phyloP scores from a whole-genome alignment of 805 yeast species.

The Candida argentea region DNA sequence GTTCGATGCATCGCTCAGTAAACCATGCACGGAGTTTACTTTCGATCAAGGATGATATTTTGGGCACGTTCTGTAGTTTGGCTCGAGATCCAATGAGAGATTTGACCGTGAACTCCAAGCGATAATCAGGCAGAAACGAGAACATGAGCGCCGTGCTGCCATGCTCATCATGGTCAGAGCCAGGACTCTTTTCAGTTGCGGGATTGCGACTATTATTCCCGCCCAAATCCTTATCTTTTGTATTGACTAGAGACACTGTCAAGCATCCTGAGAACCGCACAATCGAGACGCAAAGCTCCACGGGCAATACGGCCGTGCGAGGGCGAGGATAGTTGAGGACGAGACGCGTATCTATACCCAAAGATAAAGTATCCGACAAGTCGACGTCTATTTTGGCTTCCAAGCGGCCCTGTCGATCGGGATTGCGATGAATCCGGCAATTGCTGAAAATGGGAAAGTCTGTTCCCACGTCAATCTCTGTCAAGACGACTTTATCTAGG shows the following conservation, averaged over 20 bases:
- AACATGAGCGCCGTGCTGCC: conserved; percentile 69
- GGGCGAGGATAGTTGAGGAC: conserved; percentile 77
- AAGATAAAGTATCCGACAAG: conserved; percentile 72
- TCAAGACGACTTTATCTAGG: conserved; percentile 64
- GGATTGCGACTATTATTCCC: conserved; percentile 5
- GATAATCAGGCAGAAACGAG: conserved; percentile 84
- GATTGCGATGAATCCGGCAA: conserved; percentile 65
- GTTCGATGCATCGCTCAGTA: conserved; percentile 86
- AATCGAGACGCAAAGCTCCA: conserved; percentile 74
- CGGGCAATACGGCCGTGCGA: conserved; percentile 78
- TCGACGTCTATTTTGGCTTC: conserved; percentile 92
- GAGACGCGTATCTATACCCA: conserved; percentile 75
- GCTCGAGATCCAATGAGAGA: conserved; percentile 90
- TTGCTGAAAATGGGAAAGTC: conserved; percentile 94
- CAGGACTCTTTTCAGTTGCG: conserved; percentile 1
- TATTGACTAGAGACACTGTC: conserved; percentile 57
- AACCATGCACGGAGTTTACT: conserved; percentile 80
- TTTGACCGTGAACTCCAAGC: conserved; percentile 79
- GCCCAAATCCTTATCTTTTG: conserved; percentile 26
- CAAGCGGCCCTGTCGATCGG: conserved; percentile 40
- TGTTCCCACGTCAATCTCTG: conserved; percentile 87
- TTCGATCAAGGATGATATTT: conserved; percentile 77
- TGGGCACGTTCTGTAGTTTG: conserved; percentile 86
- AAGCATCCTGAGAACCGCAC: conserved; percentile 87
- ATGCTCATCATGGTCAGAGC: conserved; percentile 2